These are phyloP conservation scores for Malassezia sp. DNA, from an alignment of 1,284 basidiomycete genomes.

Conservation along the genomic window DNA sequence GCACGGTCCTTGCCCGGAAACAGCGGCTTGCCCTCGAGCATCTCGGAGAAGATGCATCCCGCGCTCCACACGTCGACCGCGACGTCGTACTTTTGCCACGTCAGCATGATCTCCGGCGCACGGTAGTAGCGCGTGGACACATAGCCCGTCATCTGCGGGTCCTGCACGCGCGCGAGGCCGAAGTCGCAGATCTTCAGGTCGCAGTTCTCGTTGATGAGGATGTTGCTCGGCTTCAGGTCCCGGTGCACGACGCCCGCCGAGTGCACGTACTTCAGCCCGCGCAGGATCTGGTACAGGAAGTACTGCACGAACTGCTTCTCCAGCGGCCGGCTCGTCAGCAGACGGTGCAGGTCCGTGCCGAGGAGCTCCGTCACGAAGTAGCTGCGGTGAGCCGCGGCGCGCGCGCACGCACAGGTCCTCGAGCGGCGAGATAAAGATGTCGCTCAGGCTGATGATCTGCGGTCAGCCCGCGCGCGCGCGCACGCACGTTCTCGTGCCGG, in stretches of 20 bases:
- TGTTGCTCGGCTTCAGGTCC: constrained; percentile 95
- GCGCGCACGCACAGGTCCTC: constrained; percentile 62
- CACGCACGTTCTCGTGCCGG: constrained; percentile 82
- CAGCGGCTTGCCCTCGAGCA: constrained; percentile 95
- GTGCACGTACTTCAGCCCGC: constrained; percentile 97
- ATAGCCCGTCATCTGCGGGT: constrained; percentile 99
- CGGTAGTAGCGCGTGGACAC: constrained; percentile 98
- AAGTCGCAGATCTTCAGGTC: constrained; percentile 99
- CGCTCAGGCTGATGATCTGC: constrained; percentile 93
- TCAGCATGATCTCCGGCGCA: constrained; percentile 99
- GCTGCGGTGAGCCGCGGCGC: constrained; percentile 53
- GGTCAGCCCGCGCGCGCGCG: constrained; percentile 1
- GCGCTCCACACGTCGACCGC: constrained; percentile 97
- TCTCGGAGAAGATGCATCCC: constrained; percentile 98
- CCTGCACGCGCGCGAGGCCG: constrained; percentile 79
- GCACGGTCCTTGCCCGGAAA: constrained; percentile 92
- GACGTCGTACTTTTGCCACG: constrained; percentile 99
- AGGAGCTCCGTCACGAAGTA: constrained; percentile 99
- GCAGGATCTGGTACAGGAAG: constrained; percentile 96
- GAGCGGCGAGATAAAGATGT: constrained; percentile 96
- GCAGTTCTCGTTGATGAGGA: constrained; percentile 98
- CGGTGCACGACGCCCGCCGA: constrained; percentile 98
- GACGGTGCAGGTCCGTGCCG: constrained; percentile 91
- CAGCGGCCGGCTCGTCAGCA: constrained; percentile 86
- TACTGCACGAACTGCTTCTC: constrained; percentile 99